phyloP scores from a whole-genome alignment of 805 yeast genomes.

The Candida sanyiensis region DNA sequence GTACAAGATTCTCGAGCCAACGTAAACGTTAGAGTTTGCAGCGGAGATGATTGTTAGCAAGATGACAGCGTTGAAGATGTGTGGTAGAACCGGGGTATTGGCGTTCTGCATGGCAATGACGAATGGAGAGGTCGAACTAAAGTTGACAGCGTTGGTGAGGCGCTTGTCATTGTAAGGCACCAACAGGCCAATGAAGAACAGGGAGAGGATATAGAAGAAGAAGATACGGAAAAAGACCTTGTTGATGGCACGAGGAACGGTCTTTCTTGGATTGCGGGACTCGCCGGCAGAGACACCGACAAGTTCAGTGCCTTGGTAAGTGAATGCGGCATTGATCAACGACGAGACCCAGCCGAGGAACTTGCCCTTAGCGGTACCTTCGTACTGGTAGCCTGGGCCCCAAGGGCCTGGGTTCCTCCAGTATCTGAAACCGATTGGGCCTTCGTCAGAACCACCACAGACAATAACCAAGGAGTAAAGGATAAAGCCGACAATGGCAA shows the following conservation, averaged over 20 bases:
- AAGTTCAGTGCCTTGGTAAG: constrained; percentile 75
- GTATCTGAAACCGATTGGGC: constrained; percentile 73
- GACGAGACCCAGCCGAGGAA: constrained; percentile 69
- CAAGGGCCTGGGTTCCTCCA: constrained; percentile 79
- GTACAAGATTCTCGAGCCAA: constrained; percentile 64
- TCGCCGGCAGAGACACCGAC: constrained; percentile 76
- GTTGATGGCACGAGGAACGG: constrained; percentile 58
- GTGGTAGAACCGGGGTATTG: constrained; percentile 61
- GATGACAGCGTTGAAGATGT: constrained; percentile 68
- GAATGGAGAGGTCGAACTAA: constrained; percentile 61
- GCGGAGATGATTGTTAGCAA: constrained; percentile 64
- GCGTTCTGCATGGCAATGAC: constrained; percentile 64
- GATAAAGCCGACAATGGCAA: constrained; percentile 65
- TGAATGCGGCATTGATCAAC: constrained; percentile 66
- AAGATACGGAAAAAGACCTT: constrained; percentile 63
- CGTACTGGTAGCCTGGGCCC: constrained; percentile 56
- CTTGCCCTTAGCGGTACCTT: constrained; percentile 45
- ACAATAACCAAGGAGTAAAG: constrained; percentile 65
- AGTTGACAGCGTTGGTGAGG: constrained; percentile 32
- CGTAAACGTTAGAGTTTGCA: constrained; percentile 69
- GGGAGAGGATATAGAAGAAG: constrained; percentile 57
- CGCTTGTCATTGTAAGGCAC: constrained; percentile 60
- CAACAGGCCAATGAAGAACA: constrained; percentile 63
- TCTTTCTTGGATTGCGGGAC: constrained; percentile 48
- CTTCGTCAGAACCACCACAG: constrained; percentile 64